These are phyloP conservation scores for Trichoderma sp. DNA, from an alignment of 2,329 filamentous ascomycete genomes.

Conservation along the genomic window DNA sequence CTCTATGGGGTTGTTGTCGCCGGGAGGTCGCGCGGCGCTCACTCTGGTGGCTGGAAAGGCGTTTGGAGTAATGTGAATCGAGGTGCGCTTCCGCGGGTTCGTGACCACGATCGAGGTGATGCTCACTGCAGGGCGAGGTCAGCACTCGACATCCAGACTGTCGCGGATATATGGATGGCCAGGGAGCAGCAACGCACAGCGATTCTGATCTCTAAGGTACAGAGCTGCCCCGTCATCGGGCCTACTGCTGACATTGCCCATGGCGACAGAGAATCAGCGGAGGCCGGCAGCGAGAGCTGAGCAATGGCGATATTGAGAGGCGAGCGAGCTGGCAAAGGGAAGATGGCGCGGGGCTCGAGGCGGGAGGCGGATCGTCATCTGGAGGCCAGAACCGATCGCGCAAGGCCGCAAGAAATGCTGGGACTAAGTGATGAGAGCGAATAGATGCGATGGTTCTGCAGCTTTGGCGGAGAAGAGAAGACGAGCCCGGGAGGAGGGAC, in stretches of 20 bases:
- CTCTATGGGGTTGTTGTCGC: conserved; percentile 78
- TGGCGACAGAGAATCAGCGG: conserved; percentile 50
- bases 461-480: conserved; percentile 1
- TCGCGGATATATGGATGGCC: neutral
- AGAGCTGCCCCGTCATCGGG: conserved; percentile 79
- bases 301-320: conserved; percentile 27
- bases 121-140: conserved; percentile 63
- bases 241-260: conserved; percentile 92
- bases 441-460: conserved; percentile 26
- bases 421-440: conserved; percentile 31
- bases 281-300: conserved; percentile 12
- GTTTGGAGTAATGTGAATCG: conserved; percentile 81
- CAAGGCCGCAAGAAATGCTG: conserved; percentile 29
- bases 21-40: conserved; percentile 68
- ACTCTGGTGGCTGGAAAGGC: conserved; percentile 82
- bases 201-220: conserved; percentile 87
- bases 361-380: conserved; percentile 34
- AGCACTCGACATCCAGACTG: conserved; percentile 12
- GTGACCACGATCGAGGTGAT: conserved; percentile 82
- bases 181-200: conserved; percentile 63
- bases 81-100: conserved; percentile 74
- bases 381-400: conserved; percentile 29
- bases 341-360: conserved; percentile 35
- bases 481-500: conserved; percentile 7
- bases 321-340: conserved; percentile 28